Percentiles rank a stretch among this genome's conserved stretches.
Conservation (phyloP, 2,329 filamentous ascomycete species). For the Phaeosphaeria sp. region DNA sequence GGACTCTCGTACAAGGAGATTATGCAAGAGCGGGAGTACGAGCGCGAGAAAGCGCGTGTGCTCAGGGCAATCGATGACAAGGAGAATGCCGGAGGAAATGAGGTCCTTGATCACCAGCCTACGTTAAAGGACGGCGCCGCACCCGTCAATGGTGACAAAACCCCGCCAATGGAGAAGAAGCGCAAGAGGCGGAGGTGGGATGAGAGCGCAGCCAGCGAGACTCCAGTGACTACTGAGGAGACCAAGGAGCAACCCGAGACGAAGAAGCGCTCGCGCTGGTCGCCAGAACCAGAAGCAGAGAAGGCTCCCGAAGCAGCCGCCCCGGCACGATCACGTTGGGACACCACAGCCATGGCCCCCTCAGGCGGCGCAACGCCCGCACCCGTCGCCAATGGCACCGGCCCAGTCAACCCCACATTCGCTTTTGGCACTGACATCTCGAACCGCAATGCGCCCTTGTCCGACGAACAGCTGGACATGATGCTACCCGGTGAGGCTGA, state of each 20-base stretch:
- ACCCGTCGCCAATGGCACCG: constrained; percentile 30
- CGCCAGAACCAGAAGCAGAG: constrained; percentile 59
- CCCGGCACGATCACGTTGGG: constrained; percentile 44
- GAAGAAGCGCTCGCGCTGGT: constrained; percentile 77
- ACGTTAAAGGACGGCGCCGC: constrained; percentile 70
- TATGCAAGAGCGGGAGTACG: constrained; percentile 88
- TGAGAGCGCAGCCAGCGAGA: constrained; percentile 61
- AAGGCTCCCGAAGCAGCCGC: constrained; percentile 65
- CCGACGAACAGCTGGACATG: constrained; percentile 91
- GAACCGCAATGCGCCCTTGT: constrained; percentile 78
- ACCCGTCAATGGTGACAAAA: constrained; percentile 75
- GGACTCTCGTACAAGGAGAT: constrained; percentile 86
- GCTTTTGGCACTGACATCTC: constrained; percentile 82
- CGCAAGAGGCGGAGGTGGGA: constrained; percentile 94
- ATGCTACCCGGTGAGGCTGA: constrained; percentile 88
- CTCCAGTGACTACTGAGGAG: constrained; percentile 25
- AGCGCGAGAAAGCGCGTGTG: constrained; percentile 91
- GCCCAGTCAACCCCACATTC: constrained; percentile 55
- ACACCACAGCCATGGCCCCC: constrained; percentile 38
- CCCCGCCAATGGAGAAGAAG: constrained; percentile 65
- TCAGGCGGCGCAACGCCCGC: constrained; percentile 28
- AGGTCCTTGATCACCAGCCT: constrained; percentile 70
- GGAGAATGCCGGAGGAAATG: constrained; percentile 66
- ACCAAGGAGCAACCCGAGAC: constrained; percentile 19
- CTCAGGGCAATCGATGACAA: constrained; percentile 80